Evolutionary conservation across 176 grass and related monocot species (phyloP).

Genomic region (barley (Hordeum vulgare)): DNA sequence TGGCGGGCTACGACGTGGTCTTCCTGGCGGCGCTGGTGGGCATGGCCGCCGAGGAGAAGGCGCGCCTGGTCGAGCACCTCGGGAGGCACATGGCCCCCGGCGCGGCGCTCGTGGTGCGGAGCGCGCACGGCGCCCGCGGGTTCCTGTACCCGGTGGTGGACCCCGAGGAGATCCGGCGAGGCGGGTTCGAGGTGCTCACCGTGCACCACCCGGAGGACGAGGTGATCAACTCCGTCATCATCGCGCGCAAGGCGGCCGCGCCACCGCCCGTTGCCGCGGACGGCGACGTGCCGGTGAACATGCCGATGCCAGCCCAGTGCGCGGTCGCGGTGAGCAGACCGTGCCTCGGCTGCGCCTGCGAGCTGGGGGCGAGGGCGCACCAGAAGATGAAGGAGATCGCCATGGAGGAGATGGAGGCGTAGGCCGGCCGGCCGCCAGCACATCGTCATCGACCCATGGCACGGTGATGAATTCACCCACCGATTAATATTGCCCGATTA

Average conservation of each 20-base stretch:
- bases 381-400: constrained; percentile 72
- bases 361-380: constrained; percentile 57
- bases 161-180: constrained; percentile 49
- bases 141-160: constrained; percentile 93
- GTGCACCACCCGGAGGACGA: constrained; percentile 80
- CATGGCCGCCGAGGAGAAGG: constrained; percentile 63
- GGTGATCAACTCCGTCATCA: constrained; percentile 95
- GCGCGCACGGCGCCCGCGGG: constrained; percentile 71
- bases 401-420: constrained; percentile 62
- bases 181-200: constrained; percentile 65
- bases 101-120: constrained; percentile 69
- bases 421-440: background rate
- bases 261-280: background rate
- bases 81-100: constrained; percentile 61
- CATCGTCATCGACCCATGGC: background rate
- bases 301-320: background rate
- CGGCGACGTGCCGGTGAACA: background rate
- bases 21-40: constrained; percentile 95
- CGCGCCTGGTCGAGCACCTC: constrained; percentile 58
- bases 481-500: background rate
- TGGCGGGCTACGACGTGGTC: constrained; percentile 57
- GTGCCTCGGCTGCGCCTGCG: constrained; percentile 48
- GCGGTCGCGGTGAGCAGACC: constrained; percentile 26
- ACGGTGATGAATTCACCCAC: background rate
- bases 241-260: constrained; percentile 54